Conservation (phyloP, 2,329 filamentous ascomycete species). For the Alternaria ethzedia region DNA sequence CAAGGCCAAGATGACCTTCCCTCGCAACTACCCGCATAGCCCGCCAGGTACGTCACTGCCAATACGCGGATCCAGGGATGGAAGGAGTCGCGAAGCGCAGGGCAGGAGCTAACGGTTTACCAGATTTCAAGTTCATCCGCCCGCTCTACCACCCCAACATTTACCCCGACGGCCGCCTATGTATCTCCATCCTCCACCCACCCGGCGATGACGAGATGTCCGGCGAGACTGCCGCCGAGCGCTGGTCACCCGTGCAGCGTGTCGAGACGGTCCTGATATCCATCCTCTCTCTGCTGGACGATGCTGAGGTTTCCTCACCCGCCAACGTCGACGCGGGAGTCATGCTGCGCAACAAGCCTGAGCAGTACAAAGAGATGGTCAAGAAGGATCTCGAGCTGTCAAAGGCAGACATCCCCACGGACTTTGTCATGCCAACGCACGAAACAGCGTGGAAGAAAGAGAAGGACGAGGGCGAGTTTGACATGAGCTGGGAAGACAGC, state of each 20-base stretch:
- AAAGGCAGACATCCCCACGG: slow-evolving; percentile 78
- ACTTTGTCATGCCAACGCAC: slow-evolving; percentile 80
- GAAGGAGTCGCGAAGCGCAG: neutral
- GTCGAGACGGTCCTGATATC: slow-evolving; percentile 95
- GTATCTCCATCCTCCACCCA: slow-evolving; percentile 94
- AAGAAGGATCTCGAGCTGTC: slow-evolving; percentile 73
- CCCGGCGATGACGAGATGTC: slow-evolving; percentile 93
- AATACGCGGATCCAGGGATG: neutral
- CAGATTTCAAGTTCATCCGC: slow-evolving; percentile 80
- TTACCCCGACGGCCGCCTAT: slow-evolving; percentile 86
- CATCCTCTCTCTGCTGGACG: slow-evolving; percentile 88
- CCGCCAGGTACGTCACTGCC: slow-evolving; percentile 66
- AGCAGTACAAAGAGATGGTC: slow-evolving; percentile 73
- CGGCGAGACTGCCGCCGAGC: slow-evolving; percentile 85
- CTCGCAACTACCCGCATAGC: slow-evolving; percentile 84
- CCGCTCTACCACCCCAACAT: slow-evolving; percentile 93
- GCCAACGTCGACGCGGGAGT: slow-evolving; percentile 95
- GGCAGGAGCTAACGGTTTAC: slow-evolving; percentile 8
- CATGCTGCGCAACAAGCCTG: slow-evolving; percentile 76
- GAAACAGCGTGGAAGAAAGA: slow-evolving; percentile 68
- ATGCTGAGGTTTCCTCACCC: slow-evolving; percentile 90
- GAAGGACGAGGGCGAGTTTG: slow-evolving; percentile 68
- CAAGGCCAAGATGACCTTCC: slow-evolving; percentile 87
- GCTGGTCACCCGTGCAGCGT: slow-evolving; percentile 92
- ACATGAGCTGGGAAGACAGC: slow-evolving; percentile 54